Percentiles rank a stretch among this genome's conserved stretches.
Conservation (phyloP, 352 stramenopile species). For the Globisporangium lucens region DNA sequence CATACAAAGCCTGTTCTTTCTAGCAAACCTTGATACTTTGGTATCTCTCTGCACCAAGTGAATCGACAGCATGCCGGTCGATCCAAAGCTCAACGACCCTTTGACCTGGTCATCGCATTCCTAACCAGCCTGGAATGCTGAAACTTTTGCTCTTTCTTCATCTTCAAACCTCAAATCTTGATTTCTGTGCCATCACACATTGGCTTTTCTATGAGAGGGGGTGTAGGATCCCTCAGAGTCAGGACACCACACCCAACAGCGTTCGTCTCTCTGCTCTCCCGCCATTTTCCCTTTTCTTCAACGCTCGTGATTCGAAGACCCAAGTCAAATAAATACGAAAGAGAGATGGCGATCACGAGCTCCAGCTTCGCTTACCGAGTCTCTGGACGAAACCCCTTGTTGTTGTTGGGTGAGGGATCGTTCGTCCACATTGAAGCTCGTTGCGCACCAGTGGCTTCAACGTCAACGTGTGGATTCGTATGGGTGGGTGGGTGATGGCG, state of each 20-base stretch:
- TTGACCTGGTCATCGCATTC: no score
- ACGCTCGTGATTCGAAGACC: background rate
- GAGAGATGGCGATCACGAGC: background rate
- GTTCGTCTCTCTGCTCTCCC: background rate
- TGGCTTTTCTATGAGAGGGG: conserved; percentile 2
- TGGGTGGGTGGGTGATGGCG: background rate
- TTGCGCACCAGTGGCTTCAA: background rate
- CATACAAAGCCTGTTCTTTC: no score
- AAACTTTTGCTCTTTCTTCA: background rate
- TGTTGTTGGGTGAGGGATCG: background rate
- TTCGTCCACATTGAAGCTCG: background rate
- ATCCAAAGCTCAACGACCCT: no score
- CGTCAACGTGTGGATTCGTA: background rate
- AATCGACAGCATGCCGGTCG: no score
- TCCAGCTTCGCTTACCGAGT: background rate
- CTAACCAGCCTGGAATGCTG: no score
- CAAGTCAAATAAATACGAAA: background rate
- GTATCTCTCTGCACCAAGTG: no score
- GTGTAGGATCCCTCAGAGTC: background rate
- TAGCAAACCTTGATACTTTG: no score
- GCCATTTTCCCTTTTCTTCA: background rate
- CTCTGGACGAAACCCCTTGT: background rate
- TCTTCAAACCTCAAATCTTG: background rate
- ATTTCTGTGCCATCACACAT: background rate
- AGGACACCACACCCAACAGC: background rate